Evolutionary conservation across 2,329 filamentous ascomycete genomes (phyloP).

Genomic region (Paracorniculantispora psalliotae): DNA sequence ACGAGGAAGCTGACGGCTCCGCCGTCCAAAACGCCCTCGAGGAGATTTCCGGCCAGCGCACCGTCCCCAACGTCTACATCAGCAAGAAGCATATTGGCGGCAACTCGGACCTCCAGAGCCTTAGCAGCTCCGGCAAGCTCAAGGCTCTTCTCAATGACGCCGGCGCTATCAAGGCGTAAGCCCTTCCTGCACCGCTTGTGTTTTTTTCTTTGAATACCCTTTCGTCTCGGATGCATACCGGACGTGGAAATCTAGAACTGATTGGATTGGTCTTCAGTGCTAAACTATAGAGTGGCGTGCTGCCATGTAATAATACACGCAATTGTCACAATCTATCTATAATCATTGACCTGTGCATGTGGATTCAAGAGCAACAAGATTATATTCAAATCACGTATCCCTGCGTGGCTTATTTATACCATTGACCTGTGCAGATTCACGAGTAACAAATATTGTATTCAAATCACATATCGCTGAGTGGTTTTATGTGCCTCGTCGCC

Average conservation of each 20-base stretch:
- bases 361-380: no score
- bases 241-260: constrained; percentile 6
- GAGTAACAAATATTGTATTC: constrained; percentile 6
- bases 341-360: no score
- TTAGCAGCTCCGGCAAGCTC: constrained; percentile 45
- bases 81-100: constrained; percentile 86
- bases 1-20: constrained; percentile 81
- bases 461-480: constrained; percentile 2
- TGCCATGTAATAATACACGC: background rate
- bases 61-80: constrained; percentile 96
- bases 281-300: background rate
- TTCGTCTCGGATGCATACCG: constrained; percentile 1
- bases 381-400: no score
- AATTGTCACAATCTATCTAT: no score
- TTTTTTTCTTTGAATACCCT: constrained; percentile 2
- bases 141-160: constrained; percentile 37
- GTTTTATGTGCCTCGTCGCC: background rate
- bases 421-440: constrained; percentile 15
- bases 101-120: constrained; percentile 74
- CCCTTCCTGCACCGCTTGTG: no score
- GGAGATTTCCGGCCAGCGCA: constrained; percentile 76
- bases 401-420: no score
- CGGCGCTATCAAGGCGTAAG: constrained; percentile 40
- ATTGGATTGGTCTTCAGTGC: constrained; percentile 4
- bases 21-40: constrained; percentile 79